Evolutionary conservation across 2,329 filamentous ascomycete species (phyloP).

Genomic region (Aspergillus bombycis): DNA sequence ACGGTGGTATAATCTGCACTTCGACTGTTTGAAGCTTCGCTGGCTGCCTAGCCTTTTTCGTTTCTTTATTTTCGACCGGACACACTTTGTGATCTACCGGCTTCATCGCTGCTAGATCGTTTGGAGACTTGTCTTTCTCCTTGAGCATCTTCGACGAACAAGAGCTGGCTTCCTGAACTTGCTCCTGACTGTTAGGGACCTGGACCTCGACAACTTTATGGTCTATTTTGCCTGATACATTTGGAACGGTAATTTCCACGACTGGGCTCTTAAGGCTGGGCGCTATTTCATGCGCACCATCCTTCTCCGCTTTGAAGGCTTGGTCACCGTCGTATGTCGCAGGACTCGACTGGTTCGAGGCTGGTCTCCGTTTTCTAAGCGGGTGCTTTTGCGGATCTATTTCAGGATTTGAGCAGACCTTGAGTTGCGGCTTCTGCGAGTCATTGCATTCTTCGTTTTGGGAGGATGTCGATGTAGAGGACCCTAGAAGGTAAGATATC

Average conservation of each 20-base stretch:
- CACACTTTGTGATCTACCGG: not conserved
- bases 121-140: not conserved
- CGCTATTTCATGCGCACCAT: not conserved
- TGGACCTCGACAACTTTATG: conserved; percentile 23
- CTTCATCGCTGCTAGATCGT: not conserved
- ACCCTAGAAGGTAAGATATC: conserved; percentile 37
- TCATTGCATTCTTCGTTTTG: not conserved
- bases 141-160: not conserved
- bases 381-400: not conserved
- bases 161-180: not conserved
- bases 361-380: not conserved
- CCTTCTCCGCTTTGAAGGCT: not conserved
- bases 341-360: not conserved
- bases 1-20: conserved; percentile 32
- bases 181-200: conserved; percentile 37
- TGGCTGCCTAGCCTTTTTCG: not conserved
- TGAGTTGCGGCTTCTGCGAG: not conserved
- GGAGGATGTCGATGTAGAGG: conserved; percentile 2
- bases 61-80: not conserved
- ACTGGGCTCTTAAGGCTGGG: not conserved
- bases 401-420: not conserved
- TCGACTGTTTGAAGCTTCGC: conserved; percentile 15
- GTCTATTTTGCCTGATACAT: not conserved
- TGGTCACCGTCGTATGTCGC: not conserved
- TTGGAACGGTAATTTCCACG: not conserved